phyloP scores from a whole-genome alignment of 164 flowering plant genomes.

The Litsea cubeba region DNA sequence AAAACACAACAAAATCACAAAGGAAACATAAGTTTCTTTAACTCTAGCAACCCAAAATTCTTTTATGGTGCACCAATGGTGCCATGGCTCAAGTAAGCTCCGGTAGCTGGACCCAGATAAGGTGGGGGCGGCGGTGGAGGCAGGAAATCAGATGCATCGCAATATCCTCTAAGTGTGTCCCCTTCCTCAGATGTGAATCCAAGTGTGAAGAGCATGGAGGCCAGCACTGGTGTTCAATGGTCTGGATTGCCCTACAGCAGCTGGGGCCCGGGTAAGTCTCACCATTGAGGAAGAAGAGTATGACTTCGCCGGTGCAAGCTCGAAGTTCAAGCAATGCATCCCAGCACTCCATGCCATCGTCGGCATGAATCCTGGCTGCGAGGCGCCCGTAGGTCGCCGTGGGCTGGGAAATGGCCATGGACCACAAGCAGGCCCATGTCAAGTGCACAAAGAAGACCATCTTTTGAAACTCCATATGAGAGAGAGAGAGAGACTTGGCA shows the following conservation, averaged over 20 bases:
- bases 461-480: not conserved
- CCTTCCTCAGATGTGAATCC: constrained; percentile 27
- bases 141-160: constrained; percentile 7
- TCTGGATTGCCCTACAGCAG: constrained; percentile 18
- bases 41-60: not conserved
- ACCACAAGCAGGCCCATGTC: not conserved
- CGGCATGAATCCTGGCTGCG: not conserved
- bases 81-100: not conserved
- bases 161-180: constrained; percentile 18
- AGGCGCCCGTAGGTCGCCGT: not conserved
- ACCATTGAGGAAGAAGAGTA: constrained; percentile 25
- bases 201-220: constrained; percentile 14
- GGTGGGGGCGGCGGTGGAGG: constrained; percentile 4
- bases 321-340: constrained; percentile 28
- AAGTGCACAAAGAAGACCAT: not conserved
- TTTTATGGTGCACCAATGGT: not conserved
- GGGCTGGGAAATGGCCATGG: not conserved
- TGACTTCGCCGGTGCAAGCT: constrained; percentile 19
- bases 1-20: too few species aligned
- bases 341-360: constrained; percentile 33
- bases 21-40: not conserved
- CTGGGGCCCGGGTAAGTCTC: constrained; percentile 15
- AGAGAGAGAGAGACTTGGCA: too few species aligned
- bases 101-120: not conserved
- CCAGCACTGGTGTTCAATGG: constrained; percentile 21